These are phyloP conservation scores for Pterulicium gracile DNA, from an alignment of 1,284 basidiomycete species.

Conservation along the genomic window DNA sequence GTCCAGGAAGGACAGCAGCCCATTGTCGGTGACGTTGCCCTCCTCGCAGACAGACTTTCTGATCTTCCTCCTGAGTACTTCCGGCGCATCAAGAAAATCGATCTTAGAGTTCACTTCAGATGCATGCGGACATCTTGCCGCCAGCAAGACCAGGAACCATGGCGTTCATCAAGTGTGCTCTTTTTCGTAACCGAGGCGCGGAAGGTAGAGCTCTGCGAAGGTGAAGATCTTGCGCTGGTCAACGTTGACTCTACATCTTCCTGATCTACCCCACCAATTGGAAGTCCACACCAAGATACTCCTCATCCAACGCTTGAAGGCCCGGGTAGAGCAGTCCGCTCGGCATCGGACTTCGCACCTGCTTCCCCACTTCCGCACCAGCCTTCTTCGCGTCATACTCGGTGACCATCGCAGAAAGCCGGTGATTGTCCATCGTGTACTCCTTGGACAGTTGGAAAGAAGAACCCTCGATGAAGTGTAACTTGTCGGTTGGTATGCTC, in stretches of 20 bases:
- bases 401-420: conserved; percentile 79
- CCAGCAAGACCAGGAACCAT: conserved; percentile 97
- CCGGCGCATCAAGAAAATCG: conserved; percentile 89
- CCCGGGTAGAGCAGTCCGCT: conserved; percentile 94
- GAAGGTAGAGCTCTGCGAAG: conserved; percentile 92
- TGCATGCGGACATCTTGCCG: conserved; percentile 96
- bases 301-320: conserved; percentile 93
- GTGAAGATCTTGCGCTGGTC: conserved; percentile 98
- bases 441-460: conserved; percentile 87
- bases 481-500: conserved; percentile 80
- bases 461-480: conserved; percentile 83
- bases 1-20: conserved; percentile 81
- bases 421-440: conserved; percentile 94
- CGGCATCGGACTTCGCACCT: conserved; percentile 86
- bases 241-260: conserved; percentile 27
- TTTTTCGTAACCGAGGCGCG: conserved; percentile 89
- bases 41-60: conserved; percentile 91
- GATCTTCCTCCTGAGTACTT: conserved; percentile 81
- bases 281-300: conserved; percentile 94
- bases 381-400: conserved; percentile 98
- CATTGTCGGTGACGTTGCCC: conserved; percentile 86
- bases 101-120: conserved; percentile 97
- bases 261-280: conserved; percentile 97
- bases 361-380: conserved; percentile 98
- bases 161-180: conserved; percentile 95